Evolutionary conservation across 2,329 filamentous ascomycete species (phyloP), one percentile per base, ranked within the genome.

Genomic region (Fusarium sp.): DNA sequence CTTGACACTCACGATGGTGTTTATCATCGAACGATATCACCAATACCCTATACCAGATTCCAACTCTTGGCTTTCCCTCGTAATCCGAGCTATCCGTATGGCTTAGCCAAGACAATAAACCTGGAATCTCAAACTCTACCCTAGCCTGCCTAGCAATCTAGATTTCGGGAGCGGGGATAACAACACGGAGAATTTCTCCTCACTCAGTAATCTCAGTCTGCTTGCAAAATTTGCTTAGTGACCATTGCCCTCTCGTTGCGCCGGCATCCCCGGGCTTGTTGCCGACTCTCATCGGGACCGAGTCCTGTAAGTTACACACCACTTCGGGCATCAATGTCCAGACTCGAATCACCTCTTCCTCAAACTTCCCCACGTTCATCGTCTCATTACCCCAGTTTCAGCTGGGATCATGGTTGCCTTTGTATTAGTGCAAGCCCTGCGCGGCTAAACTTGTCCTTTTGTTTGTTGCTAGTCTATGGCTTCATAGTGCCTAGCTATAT

Each of bases 151-250:
- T 24, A 54, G 49, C 39, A 66, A 69, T 72, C 63, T 73, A 78
- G 69, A 76, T 73, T 76, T 60, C 63, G 71, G 65, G 28, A 66
- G 48, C 52, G 39, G 75, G 75, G 72, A 57, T 28, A 20, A 51
- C 57, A 48, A 38, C 61, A 52, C 63, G 60, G 64, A 59, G 56
- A 66, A 70, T 70, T 69, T 66, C 39, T 61, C 56, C 60, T 52
- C 56, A 54, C 42, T 35, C 31, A 55, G 9, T 17, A 35, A 36
- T 26, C 20, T 62, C 47, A 44, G 20, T n/a, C 20, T 47, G 6
- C 10, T 28, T 66, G 38, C 26, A 44, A 28, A 39, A 39, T 35
- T 68, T 49, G 61, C 38, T 33, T 51, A 49, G 49, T 57, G 47
- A 41, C n/a, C 33, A n/a, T 28, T n/a, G 39, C 20, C 9, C 9